Percentiles rank a stretch among this genome's conserved stretches.
Evolutionary conservation across 2,329 filamentous ascomycete species (phyloP).

Genomic region (Xylaria arbuscula): DNA sequence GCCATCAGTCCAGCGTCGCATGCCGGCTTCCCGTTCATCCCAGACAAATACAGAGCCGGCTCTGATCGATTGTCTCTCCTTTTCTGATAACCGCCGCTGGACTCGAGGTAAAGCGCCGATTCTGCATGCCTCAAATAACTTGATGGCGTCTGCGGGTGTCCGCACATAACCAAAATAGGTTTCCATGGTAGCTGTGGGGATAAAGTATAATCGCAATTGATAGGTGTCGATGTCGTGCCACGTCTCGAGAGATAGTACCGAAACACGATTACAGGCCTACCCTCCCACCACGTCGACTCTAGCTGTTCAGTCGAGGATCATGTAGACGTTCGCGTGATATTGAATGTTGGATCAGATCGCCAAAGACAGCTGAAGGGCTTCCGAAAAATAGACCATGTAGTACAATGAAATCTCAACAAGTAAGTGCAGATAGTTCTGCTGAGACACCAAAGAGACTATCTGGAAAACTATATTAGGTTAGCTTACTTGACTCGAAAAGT

Average conservation of each 20-base stretch:
- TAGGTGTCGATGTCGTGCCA: conserved; percentile 20
- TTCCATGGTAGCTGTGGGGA: conserved; percentile 73
- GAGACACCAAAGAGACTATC: background rate
- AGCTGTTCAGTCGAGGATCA: conserved; percentile 47
- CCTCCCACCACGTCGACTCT: conserved; percentile 46
- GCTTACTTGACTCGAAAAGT: background rate
- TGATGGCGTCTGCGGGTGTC: conserved; percentile 96
- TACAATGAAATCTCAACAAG: conserved; percentile 38
- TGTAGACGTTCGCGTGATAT: conserved; percentile 41
- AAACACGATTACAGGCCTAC: conserved; percentile 42
- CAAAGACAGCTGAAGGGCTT: conserved; percentile 42
- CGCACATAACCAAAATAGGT: conserved; percentile 96
- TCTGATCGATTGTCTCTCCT: conserved; percentile 94
- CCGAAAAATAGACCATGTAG: conserved; percentile 40
- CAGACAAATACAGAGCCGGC: conserved; percentile 99
- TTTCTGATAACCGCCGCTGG: conserved; percentile 92
- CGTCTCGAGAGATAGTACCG: conserved; percentile 30
- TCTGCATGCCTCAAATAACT: conserved; percentile 96
- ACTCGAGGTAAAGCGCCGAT: conserved; percentile 90
- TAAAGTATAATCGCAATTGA: background rate
- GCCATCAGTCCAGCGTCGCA: conserved; percentile 98
- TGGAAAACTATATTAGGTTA: background rate
- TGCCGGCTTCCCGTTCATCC: conserved; percentile 98
- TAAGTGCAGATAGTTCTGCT: background rate
- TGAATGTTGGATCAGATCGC: conserved; percentile 12